Evolutionary conservation across 1,284 basidiomycete species (phyloP).

Genomic region (Taiwanofungus camphoratus): DNA sequence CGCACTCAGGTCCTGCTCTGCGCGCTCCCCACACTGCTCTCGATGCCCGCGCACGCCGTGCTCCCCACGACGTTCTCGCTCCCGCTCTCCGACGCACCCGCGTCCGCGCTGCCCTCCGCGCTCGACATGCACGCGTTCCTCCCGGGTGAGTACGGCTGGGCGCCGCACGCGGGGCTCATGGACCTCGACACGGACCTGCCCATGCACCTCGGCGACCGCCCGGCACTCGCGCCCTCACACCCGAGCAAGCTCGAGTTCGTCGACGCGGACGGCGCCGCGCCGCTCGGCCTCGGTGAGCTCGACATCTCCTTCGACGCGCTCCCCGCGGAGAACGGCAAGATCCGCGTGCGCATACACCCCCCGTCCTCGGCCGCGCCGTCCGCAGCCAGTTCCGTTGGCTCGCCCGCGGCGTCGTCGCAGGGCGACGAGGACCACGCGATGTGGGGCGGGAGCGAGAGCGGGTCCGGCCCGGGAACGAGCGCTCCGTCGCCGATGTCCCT

Average conservation of each 20-base stretch:
- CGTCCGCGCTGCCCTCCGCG: conserved; percentile 35
- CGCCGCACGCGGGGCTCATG: conserved; percentile 31
- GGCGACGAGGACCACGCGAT: conserved; percentile 27
- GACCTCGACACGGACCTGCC: conserved; percentile 49
- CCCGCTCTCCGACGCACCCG: conserved; percentile 33
- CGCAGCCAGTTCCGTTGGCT: conserved; percentile 27
- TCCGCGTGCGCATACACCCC: conserved; percentile 65
- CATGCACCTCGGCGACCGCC: conserved; percentile 40
- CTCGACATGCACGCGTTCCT: conserved; percentile 42
- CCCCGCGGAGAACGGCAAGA: conserved; percentile 59
- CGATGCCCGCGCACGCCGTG: conserved; percentile 48
- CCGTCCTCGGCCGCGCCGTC: conserved; percentile 36
- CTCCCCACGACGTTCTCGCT: conserved; percentile 51
- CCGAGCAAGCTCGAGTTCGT: conserved; percentile 46
- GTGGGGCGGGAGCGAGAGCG: conserved; percentile 24
- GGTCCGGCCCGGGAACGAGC: conserved; percentile 18
- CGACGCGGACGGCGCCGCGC: conserved; percentile 41
- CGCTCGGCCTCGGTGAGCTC: conserved; percentile 50
- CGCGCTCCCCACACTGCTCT: conserved; percentile 68
- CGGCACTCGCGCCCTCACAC: conserved; percentile 22
- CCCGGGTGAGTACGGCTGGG: conserved; percentile 48
- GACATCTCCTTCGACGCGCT: conserved; percentile 69
- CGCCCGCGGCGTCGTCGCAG: conserved; percentile 27
- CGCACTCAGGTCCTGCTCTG: conserved; percentile 18
- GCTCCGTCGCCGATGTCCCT: conserved; percentile 9